Evolutionary conservation across 371 early-diverging fungal genomes (phyloP), one percentile per base, ranked within the genome.

Genomic region (Mucor velutinosus): DNA sequence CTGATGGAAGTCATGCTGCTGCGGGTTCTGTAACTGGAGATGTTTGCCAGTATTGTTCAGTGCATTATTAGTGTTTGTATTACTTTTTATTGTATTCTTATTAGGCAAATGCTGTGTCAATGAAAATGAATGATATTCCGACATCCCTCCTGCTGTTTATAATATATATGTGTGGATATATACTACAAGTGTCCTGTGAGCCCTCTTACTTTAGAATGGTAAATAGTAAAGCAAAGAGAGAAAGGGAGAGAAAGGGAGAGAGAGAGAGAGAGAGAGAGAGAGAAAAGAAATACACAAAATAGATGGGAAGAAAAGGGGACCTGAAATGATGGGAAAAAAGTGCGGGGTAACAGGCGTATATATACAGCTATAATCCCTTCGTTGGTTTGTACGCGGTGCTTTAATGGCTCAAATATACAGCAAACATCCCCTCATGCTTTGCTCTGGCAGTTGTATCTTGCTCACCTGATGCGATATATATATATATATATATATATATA

Each of bases 91-190:
- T 51, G 43, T 35, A 7, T 6, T 39, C 25, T n/a, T 29, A 57
- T 15, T 25, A 15, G 66, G 21, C 25, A 57, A 49, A 37, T 58
- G 59, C 3, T 65, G 51, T 37, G 64, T 32, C 35, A 69, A 59
- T 64, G 69, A 64, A 49, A 69, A 69, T 58, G 69, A 69, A 58
- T 63, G 63, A 49, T 68, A 63, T 23, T 68, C 69, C 39, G 69
- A 68, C 69, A 68, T 68, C 15, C 7, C 57, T 57, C 11, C 33
- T 57, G 15, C 17, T 57, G 15, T 19, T 33, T 57, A 41, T 32
- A 33, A 57, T 30, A 33, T 57, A 33, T 57, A 23, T 17, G 14
- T 23, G 35, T 43, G 30, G 2, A 4, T 33, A 25, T 65, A 58
- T 65, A 15, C 25, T 33, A 56, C 15, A 29, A 57, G 2, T 51